Evolutionary conservation across 192 early-diverging fungal species (phyloP).

Genomic region (Mycoemilia scoparia): DNA sequence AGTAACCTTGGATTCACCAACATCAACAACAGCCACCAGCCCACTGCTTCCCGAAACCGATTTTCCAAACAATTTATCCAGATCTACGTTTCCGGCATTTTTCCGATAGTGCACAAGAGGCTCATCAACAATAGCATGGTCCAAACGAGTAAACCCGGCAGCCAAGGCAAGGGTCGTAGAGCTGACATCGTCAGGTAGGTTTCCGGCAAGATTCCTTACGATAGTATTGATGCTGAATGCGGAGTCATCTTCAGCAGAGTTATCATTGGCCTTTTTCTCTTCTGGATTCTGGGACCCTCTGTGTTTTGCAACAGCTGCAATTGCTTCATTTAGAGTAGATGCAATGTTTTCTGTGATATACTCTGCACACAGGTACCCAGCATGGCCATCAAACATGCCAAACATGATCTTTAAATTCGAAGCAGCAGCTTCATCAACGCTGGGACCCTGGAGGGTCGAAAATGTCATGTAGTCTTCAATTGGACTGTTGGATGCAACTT

Average conservation of each 20-base stretch:
- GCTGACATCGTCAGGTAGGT: no score
- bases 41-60: conserved; percentile 19
- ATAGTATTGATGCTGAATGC: no score
- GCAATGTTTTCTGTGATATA: conserved; percentile 13
- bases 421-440: background rate
- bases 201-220: no score
- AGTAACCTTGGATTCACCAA: conserved; percentile 9
- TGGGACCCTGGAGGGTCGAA: conserved; percentile 3
- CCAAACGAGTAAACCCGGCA: conserved; percentile 13
- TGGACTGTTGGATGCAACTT: conserved; percentile 23
- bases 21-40: conserved; percentile 15
- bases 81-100: background rate
- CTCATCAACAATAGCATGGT: conserved; percentile 6
- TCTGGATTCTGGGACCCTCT: background rate
- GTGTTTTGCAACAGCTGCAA: conserved; percentile 4
- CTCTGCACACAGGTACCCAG: conserved; percentile 19
- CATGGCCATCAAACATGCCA: conserved; percentile 18
- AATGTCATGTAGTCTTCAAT: conserved; percentile 27
- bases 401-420: conserved; percentile 13
- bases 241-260: no score
- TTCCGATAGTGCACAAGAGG: conserved; percentile 10
- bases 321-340: conserved; percentile 15
- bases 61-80: background rate
- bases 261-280: no score
- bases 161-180: conserved; percentile 7